Evolutionary conservation across 1,284 basidiomycete species (phyloP), one percentile per base, ranked within the genome.

Genomic region (Cutaneotrichosporon dermatis): DNA sequence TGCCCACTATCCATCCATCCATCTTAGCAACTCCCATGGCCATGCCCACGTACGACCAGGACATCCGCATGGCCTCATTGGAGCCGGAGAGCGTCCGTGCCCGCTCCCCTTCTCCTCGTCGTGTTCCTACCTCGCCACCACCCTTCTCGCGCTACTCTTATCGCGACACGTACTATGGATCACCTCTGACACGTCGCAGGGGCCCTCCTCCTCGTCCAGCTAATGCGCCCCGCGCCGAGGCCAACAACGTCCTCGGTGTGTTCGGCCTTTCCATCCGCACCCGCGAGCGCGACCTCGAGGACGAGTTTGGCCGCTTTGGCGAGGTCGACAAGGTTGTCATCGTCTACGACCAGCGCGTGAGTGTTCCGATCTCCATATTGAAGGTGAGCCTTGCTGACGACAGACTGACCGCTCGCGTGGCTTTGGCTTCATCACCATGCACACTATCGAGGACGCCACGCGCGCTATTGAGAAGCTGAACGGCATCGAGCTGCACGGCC

Each of bases 371-470:
- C 39, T 51, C 4, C 13, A 4, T 25, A 40, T 4, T 3, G 37
- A 51, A 40, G 39, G 52, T 55, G 54, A 54, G 45, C 63, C 53
- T 13, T 25, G 25, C 25, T 25, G 25, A 25, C 25, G 25, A 25
- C 77, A 94, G 90, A 91, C 92, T 51, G 92, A 93, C 73, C 88
- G 96, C 60, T 98, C 94, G 57, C 89, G 95, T 66, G 96, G 93
- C 8, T 99, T 99, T 69, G 95, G 94, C 43, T 99, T 99, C 77
- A 92, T 99, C 76, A 89, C 88, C 65, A 98, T 99, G 93, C 83
- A 84, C 43, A 83, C 83, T 42, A 83, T 87, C 13, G 92, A 94
- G 59, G 93, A 96, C 64, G 96, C 96, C 2, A 81, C 84, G 35
- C 82, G 86, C 48, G 94, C 90, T 76, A 91, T 99, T 72, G 85